Evolutionary conservation across 768 basidiomycete genomes (phyloP).

Genomic region (Tylopilus sp.): DNA sequence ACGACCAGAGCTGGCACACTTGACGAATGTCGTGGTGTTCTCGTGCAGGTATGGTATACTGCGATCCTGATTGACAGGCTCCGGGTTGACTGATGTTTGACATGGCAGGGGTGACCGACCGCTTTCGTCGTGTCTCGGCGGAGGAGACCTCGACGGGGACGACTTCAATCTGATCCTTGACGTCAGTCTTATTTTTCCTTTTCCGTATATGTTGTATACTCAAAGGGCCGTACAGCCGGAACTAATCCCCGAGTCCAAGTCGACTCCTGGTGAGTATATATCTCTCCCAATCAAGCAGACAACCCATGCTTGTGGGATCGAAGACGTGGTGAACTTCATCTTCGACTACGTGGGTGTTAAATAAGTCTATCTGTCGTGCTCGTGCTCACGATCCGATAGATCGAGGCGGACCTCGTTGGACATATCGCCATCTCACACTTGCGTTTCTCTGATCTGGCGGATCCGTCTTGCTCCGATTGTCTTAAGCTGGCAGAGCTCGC

Average conservation of each 20-base stretch:
- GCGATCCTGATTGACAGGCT: no score
- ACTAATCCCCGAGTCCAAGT: constrained; percentile 25
- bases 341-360: constrained; percentile 42
- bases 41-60: constrained; percentile 41
- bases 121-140: constrained; percentile 47
- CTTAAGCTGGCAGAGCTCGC: constrained; percentile 41
- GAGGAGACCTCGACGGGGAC: constrained; percentile 54
- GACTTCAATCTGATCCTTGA: constrained; percentile 47
- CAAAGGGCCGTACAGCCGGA: constrained; percentile 23
- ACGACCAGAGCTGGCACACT: constrained; percentile 34
- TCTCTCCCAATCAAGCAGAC: constrained; percentile 35
- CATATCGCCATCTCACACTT: constrained; percentile 42
- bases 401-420: constrained; percentile 39
- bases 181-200: constrained; percentile 24
- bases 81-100: constrained; percentile 4
- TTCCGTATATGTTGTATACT: constrained; percentile 7
- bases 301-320: constrained; percentile 31
- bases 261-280: constrained; percentile 38
- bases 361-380: background rate
- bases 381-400: constrained; percentile 15
- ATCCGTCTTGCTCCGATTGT: constrained; percentile 36
- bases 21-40: constrained; percentile 49
- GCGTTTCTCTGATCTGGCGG: constrained; percentile 39
- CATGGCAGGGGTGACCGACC: constrained; percentile 38
- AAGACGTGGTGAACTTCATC: constrained; percentile 46